A percentile compares a stretch with the other conserved stretches of the same genome.
phyloP scores from a whole-genome alignment of 2,329 filamentous ascomycete genomes.

The Fusarium sp. region DNA sequence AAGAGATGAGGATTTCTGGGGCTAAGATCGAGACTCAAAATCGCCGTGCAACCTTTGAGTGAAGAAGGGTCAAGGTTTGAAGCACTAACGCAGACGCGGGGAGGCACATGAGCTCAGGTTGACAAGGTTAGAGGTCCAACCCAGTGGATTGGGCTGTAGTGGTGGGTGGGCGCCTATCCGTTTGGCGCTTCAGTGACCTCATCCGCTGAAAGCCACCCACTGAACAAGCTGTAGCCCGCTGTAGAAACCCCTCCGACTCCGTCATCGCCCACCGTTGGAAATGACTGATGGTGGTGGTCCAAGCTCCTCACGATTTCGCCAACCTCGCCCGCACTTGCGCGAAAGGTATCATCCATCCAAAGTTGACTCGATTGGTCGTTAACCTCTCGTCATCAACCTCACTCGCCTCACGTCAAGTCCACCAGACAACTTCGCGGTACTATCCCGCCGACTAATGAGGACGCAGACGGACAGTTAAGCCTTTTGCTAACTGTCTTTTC shows the following conservation, averaged over 20 bases:
- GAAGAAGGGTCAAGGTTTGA: conserved; percentile 26
- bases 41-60: conserved; percentile 27
- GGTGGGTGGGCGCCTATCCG: conserved; percentile 16
- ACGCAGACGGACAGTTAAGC: conserved; percentile 40
- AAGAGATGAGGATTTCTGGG: not conserved
- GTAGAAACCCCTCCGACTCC: conserved; percentile 14
- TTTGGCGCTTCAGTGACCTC: conserved; percentile 41
- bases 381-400: conserved; percentile 41
- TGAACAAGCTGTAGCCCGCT: conserved; percentile 30
- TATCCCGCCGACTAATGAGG: conserved; percentile 39
- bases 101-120: conserved; percentile 24
- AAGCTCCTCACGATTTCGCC: conserved; percentile 45
- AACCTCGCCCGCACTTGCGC: conserved; percentile 41
- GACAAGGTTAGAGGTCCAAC: conserved; percentile 13
- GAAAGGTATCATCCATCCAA: conserved; percentile 38
- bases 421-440: conserved; percentile 17
- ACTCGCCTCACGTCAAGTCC: conserved; percentile 15
- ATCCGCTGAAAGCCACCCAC: conserved; percentile 36
- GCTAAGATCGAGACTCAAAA: conserved; percentile 22
- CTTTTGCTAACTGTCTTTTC: conserved; percentile 34
- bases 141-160: conserved; percentile 11
- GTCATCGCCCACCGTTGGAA: conserved; percentile 25
- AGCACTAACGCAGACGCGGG: conserved; percentile 19
- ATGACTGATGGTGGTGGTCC: conserved; percentile 41
- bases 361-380: conserved; percentile 39